Conservation (phyloP, 169 alveolate species). For the Cryptosporidium sp. region DNA sequence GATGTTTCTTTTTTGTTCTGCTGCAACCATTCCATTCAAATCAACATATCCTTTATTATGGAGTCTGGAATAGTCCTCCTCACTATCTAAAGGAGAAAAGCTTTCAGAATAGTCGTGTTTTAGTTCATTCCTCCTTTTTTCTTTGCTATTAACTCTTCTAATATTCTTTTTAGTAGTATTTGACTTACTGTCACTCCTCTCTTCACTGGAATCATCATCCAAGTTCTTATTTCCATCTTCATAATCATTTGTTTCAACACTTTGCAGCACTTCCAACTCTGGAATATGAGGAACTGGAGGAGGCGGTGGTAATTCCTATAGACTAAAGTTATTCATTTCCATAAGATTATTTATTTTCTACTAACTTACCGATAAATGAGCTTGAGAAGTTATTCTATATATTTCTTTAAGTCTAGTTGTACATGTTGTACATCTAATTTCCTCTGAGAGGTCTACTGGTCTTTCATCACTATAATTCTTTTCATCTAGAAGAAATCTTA, state of each 20-base stretch:
- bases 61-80: conserved; percentile 15
- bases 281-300: conserved; percentile 74
- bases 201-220: background rate
- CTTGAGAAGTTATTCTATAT: conserved; percentile 72
- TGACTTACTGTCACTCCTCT: background rate
- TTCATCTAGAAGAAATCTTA: conserved; percentile 63
- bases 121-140: background rate
- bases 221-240: background rate
- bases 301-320: conserved; percentile 68
- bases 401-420: conserved; percentile 69
- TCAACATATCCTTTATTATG: conserved; percentile 42
- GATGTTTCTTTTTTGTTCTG: conserved; percentile 13
- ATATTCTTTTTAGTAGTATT: conserved; percentile 7
- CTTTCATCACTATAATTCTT: conserved; percentile 38
- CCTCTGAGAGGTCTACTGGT: conserved; percentile 65
- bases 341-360: background rate
- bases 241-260: conserved; percentile 5
- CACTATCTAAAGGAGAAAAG: conserved; percentile 12
- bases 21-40: conserved; percentile 20
- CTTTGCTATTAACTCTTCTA: background rate
- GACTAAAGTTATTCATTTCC: background rate
- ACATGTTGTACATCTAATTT: conserved; percentile 62
- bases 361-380: conserved; percentile 66
- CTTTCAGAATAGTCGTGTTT: background rate
- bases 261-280: conserved; percentile 47